Evolutionary conservation across 768 basidiomycete species (phyloP).

Genomic region (Cyclocybe aegerita): DNA sequence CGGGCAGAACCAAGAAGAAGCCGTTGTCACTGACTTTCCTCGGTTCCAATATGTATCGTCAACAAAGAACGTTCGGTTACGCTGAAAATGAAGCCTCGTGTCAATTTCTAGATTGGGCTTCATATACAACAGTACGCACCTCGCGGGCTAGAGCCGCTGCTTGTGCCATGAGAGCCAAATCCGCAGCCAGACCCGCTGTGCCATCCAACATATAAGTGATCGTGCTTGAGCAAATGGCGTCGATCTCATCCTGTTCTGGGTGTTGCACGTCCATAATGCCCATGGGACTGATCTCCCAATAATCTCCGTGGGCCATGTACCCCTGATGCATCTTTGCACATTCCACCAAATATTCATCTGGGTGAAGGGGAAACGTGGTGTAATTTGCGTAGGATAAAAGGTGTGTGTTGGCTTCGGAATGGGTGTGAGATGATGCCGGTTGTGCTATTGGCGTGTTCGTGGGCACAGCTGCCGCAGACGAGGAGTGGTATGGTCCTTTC

Average conservation of each 20-base stretch:
- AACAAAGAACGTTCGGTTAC: constrained; percentile 64
- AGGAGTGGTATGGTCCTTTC: no score
- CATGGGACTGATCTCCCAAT: constrained; percentile 44
- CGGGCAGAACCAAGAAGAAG: neutral
- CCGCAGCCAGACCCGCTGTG: constrained; percentile 60
- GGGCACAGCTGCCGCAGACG: no score
- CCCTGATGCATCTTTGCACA: constrained; percentile 50
- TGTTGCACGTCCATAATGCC: constrained; percentile 36
- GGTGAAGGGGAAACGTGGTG: constrained; percentile 56
- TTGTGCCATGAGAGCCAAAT: constrained; percentile 68
- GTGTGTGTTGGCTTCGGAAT: constrained; percentile 15
- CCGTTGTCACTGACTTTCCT: constrained; percentile 49
- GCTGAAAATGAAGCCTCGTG: constrained; percentile 29
- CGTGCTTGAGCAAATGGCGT: constrained; percentile 51
- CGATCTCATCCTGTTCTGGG: constrained; percentile 21
- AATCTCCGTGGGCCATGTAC: constrained; percentile 47
- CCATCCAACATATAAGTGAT: constrained; percentile 76
- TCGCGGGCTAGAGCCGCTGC: constrained; percentile 65
- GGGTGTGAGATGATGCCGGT: constrained; percentile 10
- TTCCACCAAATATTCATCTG: constrained; percentile 54
- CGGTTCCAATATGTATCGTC: constrained; percentile 75
- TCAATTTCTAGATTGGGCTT: neutral
- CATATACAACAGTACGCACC: constrained; percentile 33
- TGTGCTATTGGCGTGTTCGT: constrained; percentile 5
- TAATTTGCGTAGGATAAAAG: constrained; percentile 57